These are phyloP conservation scores for Pseudocercospora vitis DNA, from an alignment of 2,329 filamentous ascomycete genomes.

Conservation along the genomic window DNA sequence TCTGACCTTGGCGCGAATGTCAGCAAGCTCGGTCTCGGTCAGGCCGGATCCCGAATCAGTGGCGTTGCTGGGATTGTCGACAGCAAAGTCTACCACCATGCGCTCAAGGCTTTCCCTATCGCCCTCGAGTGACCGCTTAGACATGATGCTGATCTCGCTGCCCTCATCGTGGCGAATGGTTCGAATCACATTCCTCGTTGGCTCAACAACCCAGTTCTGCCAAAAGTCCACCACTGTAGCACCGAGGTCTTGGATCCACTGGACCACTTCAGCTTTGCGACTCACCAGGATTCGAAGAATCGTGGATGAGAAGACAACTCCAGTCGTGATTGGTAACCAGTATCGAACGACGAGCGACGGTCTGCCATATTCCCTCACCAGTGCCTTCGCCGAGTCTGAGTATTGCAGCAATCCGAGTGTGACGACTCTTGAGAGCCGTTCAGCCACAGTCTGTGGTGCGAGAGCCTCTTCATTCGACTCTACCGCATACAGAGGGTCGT, in stretches of 20 bases:
- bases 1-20: conserved; percentile 75
- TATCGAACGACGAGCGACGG: conserved; percentile 77
- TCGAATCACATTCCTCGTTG: conserved; percentile 75
- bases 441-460: conserved; percentile 59
- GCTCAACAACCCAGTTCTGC: conserved; percentile 93
- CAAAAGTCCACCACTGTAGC: conserved; percentile 84
- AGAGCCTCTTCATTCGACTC: conserved; percentile 34
- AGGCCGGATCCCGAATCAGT: conserved; percentile 50
- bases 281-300: conserved; percentile 76
- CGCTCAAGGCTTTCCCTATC: conserved; percentile 90
- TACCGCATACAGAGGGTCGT: conserved; percentile 48
- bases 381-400: conserved; percentile 53
- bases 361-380: conserved; percentile 67
- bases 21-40: conserved; percentile 67
- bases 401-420: conserved; percentile 68
- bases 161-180: conserved; percentile 91
- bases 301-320: conserved; percentile 81
- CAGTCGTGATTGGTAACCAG: conserved; percentile 74
- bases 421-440: conserved; percentile 69
- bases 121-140: conserved; percentile 82
- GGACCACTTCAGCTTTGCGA: conserved; percentile 71
- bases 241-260: conserved; percentile 78
- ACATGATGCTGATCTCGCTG: conserved; percentile 96
- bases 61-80: conserved; percentile 69
- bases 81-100: conserved; percentile 96